These are phyloP conservation scores for Aspergillus thermomutatus DNA, from an alignment of 2,329 filamentous ascomycete species.

Conservation along the genomic window DNA sequence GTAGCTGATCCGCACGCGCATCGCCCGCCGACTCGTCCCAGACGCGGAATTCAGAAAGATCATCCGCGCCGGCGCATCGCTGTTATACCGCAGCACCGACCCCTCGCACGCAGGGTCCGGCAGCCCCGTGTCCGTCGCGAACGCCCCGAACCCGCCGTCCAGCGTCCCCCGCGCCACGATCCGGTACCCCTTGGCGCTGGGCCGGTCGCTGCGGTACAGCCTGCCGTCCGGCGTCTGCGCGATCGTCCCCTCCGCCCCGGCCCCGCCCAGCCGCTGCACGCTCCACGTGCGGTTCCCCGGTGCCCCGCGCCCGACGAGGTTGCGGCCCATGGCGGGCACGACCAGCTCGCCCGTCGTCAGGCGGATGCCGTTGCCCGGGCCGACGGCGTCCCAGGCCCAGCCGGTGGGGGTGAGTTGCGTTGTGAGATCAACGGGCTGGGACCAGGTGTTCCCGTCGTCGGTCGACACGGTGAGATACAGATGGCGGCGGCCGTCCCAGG, in stretches of 20 bases:
- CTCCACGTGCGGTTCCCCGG: constrained; percentile 5
- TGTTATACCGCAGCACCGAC: constrained; percentile 4
- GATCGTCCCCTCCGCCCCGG: constrained; percentile 4
- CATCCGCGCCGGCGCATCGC: constrained; percentile 1
- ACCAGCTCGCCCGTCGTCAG: constrained; percentile 5
- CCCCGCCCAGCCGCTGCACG: constrained; percentile 1
- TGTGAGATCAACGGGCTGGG: constrained; percentile 2
- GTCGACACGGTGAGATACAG: constrained; percentile 2
- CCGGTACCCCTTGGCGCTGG: background rate
- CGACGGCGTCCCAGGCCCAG: constrained; percentile 4
- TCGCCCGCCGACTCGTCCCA: background rate
- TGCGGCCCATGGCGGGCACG: constrained; percentile 3
- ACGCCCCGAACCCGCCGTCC: background rate
- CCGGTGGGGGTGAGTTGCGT: background rate
- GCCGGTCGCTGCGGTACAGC: constrained; percentile 3
- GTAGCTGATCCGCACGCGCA: constrained; percentile 6
- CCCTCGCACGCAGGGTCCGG: constrained; percentile 8
- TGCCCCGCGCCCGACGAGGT: constrained; percentile 4
- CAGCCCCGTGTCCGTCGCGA: constrained; percentile 1
- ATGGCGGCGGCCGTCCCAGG: constrained; percentile 5
- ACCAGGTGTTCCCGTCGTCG: constrained; percentile 7
- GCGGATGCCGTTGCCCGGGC: constrained; percentile 3
- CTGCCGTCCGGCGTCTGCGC: constrained; percentile 2
- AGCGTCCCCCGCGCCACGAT: constrained; percentile 3
- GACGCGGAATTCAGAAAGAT: constrained; percentile 8